These are phyloP conservation scores for Echium plantagineum DNA, from an alignment of 257 asterid genomes.

Conservation along the genomic window DNA sequence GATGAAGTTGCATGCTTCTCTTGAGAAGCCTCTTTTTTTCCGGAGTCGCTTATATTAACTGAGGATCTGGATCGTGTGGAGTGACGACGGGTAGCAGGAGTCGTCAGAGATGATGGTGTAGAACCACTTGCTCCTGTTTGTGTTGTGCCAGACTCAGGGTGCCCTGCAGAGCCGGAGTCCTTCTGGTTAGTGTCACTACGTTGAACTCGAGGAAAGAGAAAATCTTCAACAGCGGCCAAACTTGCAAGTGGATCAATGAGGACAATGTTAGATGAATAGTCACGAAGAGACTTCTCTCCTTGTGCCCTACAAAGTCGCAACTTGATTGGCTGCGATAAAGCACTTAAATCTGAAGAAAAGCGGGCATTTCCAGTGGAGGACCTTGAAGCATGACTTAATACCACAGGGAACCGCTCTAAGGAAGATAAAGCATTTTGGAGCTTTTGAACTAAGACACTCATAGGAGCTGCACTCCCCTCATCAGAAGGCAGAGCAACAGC, in stretches of 20 bases:
- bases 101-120: slow-evolving; percentile 50
- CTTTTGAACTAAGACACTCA: slow-evolving; percentile 75
- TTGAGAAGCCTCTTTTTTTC: slow-evolving; percentile 44
- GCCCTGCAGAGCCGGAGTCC: slow-evolving; percentile 47
- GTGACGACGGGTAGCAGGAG: slow-evolving; percentile 59
- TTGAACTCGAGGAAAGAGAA: slow-evolving; percentile 87
- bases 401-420: slow-evolving; percentile 85
- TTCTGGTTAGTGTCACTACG: slow-evolving; percentile 66
- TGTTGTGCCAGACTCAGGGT: slow-evolving; percentile 47
- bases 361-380: slow-evolving; percentile 71
- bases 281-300: slow-evolving; percentile 94
- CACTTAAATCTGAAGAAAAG: slow-evolving; percentile 86
- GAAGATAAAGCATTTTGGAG: slow-evolving; percentile 93
- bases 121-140: slow-evolving; percentile 39
- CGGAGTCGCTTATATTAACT: slow-evolving; percentile 41
- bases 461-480: slow-evolving; percentile 44
- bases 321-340: slow-evolving; percentile 82
- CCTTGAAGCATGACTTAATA: slow-evolving; percentile 73
- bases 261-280: slow-evolving; percentile 88
- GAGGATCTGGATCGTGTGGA: slow-evolving; percentile 76
- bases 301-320: slow-evolving; percentile 90
- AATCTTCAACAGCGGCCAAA: slow-evolving; percentile 90
- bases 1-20: slow-evolving; percentile 50
- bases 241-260: slow-evolving; percentile 92
- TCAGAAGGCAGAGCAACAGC: slow-evolving; percentile 64